Evolutionary conservation across 169 alveolate species (phyloP).

Genomic region (Plasmodium inui): DNA sequence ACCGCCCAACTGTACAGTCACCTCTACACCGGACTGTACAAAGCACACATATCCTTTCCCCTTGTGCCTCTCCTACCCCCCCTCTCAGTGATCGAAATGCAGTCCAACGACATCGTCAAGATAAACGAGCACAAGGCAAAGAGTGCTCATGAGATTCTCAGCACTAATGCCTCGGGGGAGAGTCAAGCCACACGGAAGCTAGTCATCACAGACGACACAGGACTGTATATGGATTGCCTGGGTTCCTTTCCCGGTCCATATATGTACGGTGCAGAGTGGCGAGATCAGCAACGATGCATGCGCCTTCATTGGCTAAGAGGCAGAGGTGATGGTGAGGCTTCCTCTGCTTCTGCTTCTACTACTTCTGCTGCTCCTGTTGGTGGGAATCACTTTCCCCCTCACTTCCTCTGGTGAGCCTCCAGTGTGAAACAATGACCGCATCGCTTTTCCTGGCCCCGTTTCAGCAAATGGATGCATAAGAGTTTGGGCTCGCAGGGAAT

Average conservation of each 20-base stretch:
- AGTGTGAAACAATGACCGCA: background rate
- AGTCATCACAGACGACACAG: constrained; percentile 64
- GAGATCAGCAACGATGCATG: too few species aligned
- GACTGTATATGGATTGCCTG: constrained; percentile 25
- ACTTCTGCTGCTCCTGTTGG: background rate
- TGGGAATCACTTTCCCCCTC: background rate
- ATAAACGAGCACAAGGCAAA: constrained; percentile 36
- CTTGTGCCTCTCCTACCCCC: background rate
- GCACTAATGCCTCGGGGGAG: background rate
- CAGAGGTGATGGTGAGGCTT: background rate
- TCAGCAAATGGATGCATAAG: constrained; percentile 50
- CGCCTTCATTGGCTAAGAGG: background rate
- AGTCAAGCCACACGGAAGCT: background rate
- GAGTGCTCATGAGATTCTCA: constrained; percentile 38
- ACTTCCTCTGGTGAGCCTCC: background rate
- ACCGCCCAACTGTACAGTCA: background rate
- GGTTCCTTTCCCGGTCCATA: constrained; percentile 59
- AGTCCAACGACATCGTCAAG: constrained; percentile 45
- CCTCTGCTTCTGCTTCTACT: background rate
- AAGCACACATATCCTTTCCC: background rate
- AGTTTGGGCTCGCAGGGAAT: constrained; percentile 22
- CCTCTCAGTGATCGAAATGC: constrained; percentile 22
- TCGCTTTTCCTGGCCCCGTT: background rate
- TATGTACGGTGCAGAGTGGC: background rate
- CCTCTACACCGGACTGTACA: too few species aligned